Conservation (phyloP, 2,329 filamentous ascomycete genomes). For the Fusarium nanum region DNA sequence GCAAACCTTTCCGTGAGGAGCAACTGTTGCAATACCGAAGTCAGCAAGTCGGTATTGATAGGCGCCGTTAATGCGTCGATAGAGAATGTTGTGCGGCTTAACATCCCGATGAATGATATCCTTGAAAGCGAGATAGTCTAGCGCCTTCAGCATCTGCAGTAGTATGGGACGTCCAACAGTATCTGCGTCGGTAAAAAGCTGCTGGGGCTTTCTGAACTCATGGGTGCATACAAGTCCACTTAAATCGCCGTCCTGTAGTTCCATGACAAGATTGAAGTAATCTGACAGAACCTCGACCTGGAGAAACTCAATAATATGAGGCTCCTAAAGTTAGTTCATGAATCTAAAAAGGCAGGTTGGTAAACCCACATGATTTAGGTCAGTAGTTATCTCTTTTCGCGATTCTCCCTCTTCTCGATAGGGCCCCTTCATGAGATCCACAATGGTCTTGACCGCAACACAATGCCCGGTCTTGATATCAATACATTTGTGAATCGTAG, state of each 20-base stretch:
- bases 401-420: not conserved
- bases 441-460: conserved; percentile 8
- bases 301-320: conserved; percentile 4
- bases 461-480: not conserved
- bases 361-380: not conserved
- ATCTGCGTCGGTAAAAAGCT: not conserved
- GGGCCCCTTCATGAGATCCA: fast-evolving
- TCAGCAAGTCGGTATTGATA: conserved; percentile 1
- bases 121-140: not conserved
- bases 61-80: not conserved
- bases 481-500: not conserved
- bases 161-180: not conserved
- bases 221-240: not conserved
- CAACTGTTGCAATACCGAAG: not conserved
- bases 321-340: not conserved
- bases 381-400: not conserved
- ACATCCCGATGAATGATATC: conserved; percentile 6
- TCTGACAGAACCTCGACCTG: not conserved
- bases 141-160: conserved; percentile 2
- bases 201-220: not conserved
- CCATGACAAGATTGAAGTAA: not conserved
- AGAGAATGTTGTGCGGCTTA: not conserved
- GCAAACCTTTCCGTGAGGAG: not conserved
- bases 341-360: fast-evolving
- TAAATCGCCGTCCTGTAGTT: not conserved